Evolutionary conservation across 2,329 filamentous ascomycete genomes (phyloP).

Genomic region (Penicillium sp.): DNA sequence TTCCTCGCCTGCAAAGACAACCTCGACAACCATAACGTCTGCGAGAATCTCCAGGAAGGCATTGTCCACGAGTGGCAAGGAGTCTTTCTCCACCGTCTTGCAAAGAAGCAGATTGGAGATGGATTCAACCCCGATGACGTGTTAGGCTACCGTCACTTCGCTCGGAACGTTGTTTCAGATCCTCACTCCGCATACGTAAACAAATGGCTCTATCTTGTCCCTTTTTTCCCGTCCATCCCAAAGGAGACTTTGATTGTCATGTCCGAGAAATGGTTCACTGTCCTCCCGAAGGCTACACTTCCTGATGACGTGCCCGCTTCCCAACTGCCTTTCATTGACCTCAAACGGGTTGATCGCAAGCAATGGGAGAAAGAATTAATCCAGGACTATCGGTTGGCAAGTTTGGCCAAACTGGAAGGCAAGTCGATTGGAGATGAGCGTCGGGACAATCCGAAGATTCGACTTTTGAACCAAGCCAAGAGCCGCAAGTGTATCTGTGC

Average conservation of each 20-base stretch:
- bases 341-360: conserved; percentile 17
- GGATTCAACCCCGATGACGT: conserved; percentile 31
- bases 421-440: conserved; percentile 41
- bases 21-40: conserved; percentile 36
- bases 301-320: conserved; percentile 19
- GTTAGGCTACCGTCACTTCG: conserved; percentile 36
- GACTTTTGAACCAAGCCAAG: conserved; percentile 34
- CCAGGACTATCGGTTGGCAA: conserved; percentile 37
- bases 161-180: conserved; percentile 29
- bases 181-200: conserved; percentile 27
- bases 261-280: conserved; percentile 43
- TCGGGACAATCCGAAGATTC: conserved; percentile 29
- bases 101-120: conserved; percentile 20
- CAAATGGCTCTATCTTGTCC: conserved; percentile 38
- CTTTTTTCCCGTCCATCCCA: conserved; percentile 37
- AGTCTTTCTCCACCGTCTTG: conserved; percentile 32
- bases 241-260: conserved; percentile 35
- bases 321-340: conserved; percentile 34
- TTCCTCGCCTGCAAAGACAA: conserved; percentile 39
- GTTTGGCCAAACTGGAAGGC: conserved; percentile 41
- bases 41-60: conserved; percentile 30
- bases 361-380: conserved; percentile 35
- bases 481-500: conserved; percentile 44
- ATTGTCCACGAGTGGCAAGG: conserved; percentile 37
- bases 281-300: conserved; percentile 25